Conservation (phyloP, 2,329 filamentous ascomycete species). For the Sarocladium strictum region DNA sequence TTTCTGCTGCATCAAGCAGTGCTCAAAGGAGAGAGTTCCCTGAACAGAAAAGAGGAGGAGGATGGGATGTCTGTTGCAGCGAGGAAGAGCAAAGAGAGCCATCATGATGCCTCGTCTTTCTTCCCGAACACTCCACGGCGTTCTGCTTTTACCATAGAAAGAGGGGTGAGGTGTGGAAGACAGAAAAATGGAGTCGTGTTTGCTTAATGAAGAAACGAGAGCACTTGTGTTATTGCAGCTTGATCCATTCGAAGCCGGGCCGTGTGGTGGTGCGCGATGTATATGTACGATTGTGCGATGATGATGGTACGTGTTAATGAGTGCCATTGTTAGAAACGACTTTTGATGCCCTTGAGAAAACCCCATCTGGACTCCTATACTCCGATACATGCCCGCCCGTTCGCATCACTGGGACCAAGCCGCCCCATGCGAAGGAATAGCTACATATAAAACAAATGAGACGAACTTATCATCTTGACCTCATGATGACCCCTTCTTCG, state of each 20-base stretch:
- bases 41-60: background rate
- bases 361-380: conserved; percentile 9
- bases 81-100: background rate
- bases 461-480: conserved; percentile 8
- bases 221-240: too few relatives aligned
- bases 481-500: conserved; percentile 16
- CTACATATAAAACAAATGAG: conserved; percentile 6
- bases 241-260: too few relatives aligned
- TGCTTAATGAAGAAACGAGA: too few relatives aligned
- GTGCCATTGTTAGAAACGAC: background rate
- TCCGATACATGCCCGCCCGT: conserved; percentile 8
- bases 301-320: background rate
- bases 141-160: background rate
- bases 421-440: background rate
- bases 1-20: conserved; percentile 6
- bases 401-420: background rate
- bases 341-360: background rate
- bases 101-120: background rate
- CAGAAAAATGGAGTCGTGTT: too few relatives aligned
- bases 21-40: background rate
- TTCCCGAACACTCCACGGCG: background rate
- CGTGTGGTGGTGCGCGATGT: too few relatives aligned
- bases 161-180: too few relatives aligned
- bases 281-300: too few relatives aligned
- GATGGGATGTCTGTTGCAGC: background rate